A percentile compares a stretch with the other conserved stretches of the same genome.
phyloP scores from a whole-genome alignment of 805 yeast species.

The Metschnikowia reukaufii region DNA sequence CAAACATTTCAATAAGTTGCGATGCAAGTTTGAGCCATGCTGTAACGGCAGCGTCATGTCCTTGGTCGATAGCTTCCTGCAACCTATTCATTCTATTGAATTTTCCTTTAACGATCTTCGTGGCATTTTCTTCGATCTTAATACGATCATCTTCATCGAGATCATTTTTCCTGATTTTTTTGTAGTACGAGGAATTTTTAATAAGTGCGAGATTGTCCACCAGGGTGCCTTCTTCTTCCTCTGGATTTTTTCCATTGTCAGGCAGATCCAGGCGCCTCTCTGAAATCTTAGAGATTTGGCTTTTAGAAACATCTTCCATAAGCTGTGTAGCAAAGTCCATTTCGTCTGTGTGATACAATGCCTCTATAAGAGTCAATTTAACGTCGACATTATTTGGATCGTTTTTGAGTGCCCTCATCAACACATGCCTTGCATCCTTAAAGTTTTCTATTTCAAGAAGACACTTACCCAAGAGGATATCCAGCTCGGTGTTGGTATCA shows the following conservation, averaged over 20 bases:
- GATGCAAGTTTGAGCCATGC: conserved; percentile 85
- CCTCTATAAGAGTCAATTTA: conserved; percentile 78
- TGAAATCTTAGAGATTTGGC: conserved; percentile 1
- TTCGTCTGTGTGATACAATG: conserved; percentile 65
- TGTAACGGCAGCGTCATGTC: conserved; percentile 59
- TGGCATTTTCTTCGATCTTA: conserved; percentile 58
- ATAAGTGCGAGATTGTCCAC: conserved; percentile 20
- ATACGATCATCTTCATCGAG: conserved; percentile 45
- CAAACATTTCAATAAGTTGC: conserved; percentile 80
- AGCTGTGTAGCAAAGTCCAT: conserved; percentile 54
- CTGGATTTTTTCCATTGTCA: conserved; percentile 9
- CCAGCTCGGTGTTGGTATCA: conserved; percentile 48
- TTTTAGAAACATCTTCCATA: conserved; percentile 52
- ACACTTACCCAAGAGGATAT: conserved; percentile 71
- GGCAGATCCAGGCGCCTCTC: conserved; percentile 3
- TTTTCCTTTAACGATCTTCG: conserved; percentile 55
- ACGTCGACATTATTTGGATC: conserved; percentile 70
- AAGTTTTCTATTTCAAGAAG: conserved; percentile 70
- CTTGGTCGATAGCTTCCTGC: conserved; percentile 30
- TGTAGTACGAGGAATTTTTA: conserved; percentile 16
- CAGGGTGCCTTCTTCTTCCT: conserved; percentile 11
- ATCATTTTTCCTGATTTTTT: conserved; percentile 18
- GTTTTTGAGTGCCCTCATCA: conserved; percentile 49
- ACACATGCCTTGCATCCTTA: conserved; percentile 60
- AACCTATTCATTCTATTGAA: conserved; percentile 55